Evolutionary conservation across 768 basidiomycete genomes (phyloP).

Genomic region (Psilocybe cubensis): DNA sequence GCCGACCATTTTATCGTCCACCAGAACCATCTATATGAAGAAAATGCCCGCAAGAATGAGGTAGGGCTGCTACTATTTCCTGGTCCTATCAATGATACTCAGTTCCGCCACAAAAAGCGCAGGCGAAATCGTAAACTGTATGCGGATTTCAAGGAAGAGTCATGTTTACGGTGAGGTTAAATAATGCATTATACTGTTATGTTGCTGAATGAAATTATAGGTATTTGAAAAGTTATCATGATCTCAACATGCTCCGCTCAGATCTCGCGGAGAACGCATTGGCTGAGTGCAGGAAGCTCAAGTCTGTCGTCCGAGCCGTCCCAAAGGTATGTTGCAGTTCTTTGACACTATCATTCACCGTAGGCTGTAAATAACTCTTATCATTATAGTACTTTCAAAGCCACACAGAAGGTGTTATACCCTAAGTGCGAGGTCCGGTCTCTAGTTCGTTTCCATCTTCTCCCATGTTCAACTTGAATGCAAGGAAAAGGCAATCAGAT

Average conservation of each 20-base stretch:
- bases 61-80: conserved; percentile 34
- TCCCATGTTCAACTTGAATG: too few relatives aligned
- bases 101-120: conserved; percentile 44
- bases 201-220: too few relatives aligned
- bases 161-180: conserved; percentile 50
- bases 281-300: conserved; percentile 69
- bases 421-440: not conserved
- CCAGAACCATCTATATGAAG: conserved; percentile 84
- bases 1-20: conserved; percentile 89
- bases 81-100: not conserved
- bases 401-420: not conserved
- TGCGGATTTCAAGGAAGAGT: conserved; percentile 77
- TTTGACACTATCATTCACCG: too few relatives aligned
- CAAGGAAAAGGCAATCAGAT: too few relatives aligned
- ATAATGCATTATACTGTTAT: too few relatives aligned
- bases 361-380: not conserved
- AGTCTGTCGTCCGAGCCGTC: conserved; percentile 22
- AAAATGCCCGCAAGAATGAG: conserved; percentile 71
- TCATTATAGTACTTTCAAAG: conserved; percentile 7
- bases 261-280: conserved; percentile 55
- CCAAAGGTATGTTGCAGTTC: conserved; percentile 6
- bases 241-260: conserved; percentile 51
- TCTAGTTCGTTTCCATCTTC: too few relatives aligned
- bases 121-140: conserved; percentile 79
- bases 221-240: conserved; percentile 64